Evolutionary conservation across 192 early-diverging fungal genomes (phyloP).

Genomic region (Backusella tarrabulga): DNA sequence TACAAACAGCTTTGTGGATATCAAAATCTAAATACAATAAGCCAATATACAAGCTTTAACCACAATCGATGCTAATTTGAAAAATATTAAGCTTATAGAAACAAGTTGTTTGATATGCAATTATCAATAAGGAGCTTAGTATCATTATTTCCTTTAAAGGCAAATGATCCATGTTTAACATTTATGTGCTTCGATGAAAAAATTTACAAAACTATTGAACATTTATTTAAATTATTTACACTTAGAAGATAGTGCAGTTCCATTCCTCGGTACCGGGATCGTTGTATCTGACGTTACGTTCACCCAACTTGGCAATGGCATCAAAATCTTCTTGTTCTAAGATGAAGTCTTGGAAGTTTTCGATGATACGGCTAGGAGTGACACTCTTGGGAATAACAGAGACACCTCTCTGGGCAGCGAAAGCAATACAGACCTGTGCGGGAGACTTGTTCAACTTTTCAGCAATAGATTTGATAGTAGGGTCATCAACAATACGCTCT

Average conservation of each 20-base stretch:
- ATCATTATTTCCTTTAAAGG: not conserved
- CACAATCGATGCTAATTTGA: not conserved
- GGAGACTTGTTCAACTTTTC: conserved; percentile 61
- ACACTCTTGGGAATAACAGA: conserved; percentile 82
- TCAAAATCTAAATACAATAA: not conserved
- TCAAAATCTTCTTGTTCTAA: conserved; percentile 44
- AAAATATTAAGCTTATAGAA: not conserved
- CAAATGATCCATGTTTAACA: not conserved
- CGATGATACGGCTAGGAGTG: conserved; percentile 57
- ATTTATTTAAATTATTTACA: not conserved
- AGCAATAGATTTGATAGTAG: conserved; percentile 45
- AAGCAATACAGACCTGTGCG: conserved; percentile 76
- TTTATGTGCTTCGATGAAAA: not conserved
- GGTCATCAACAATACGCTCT: conserved; percentile 32
- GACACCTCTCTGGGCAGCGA: conserved; percentile 72
- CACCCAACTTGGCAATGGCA: conserved; percentile 35
- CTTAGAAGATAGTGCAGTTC: conserved; percentile 27
- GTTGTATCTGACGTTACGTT: conserved; percentile 41
- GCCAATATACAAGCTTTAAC: not conserved
- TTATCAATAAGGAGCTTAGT: not conserved
- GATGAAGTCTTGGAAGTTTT: conserved; percentile 57
- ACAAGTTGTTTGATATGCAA: not conserved
- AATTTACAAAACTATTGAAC: conserved; percentile 5
- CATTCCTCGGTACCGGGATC: conserved; percentile 39
- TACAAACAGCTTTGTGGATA: not conserved